Evolutionary conservation across 2,329 filamentous ascomycete species (phyloP), one percentile per base, ranked within the genome.

Genomic region (Botryosphaeria dothidea): DNA sequence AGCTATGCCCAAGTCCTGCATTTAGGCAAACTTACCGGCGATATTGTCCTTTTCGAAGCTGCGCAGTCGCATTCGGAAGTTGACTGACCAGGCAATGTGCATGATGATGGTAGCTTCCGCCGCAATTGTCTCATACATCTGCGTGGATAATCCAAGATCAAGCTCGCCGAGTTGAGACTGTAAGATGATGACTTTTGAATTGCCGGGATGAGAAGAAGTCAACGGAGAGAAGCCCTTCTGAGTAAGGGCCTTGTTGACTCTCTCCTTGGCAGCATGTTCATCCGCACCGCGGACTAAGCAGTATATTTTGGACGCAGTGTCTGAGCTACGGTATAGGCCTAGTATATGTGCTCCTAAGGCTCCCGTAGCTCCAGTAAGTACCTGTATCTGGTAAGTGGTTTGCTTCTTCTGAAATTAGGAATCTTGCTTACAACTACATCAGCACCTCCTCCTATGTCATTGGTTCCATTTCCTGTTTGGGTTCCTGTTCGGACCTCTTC

Each of bases 81-180:
- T 89, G 19, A 90, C 88, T 1, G 84, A 80, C 88, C 88, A 90
- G 21, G 87, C 87, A 7, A 87, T 80, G 71, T 90, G 87, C 63
- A 91, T 82, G 19, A 92, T 78, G 2, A 81, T 73, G 1, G 83
- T 84, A 1, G 80, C 74, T 64, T 82, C 75, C 3, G 68, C 67
- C 0, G 77, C 75, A 1, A 88, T 70, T 2, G 72, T 66, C 2
- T 74, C 65, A 70, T 85, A 84, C 6, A 75, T 70, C 0, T 75
- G 69, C 1, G 72, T 65, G 3, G 75, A 70, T 1, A 89, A 74
- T 1, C 86, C 86, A 1, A 89, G 79, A 7, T 73, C 70, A 2
- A 74, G 27, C 4, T 84, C 73, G 4, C 80, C 78, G n/a, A 89
- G 75, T 46, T 79, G 74, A 43, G 81, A 80, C 63, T 79, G 80